phyloP scores from a whole-genome alignment of 2,329 filamentous ascomycete genomes.

The Monilinia fructigena region DNA sequence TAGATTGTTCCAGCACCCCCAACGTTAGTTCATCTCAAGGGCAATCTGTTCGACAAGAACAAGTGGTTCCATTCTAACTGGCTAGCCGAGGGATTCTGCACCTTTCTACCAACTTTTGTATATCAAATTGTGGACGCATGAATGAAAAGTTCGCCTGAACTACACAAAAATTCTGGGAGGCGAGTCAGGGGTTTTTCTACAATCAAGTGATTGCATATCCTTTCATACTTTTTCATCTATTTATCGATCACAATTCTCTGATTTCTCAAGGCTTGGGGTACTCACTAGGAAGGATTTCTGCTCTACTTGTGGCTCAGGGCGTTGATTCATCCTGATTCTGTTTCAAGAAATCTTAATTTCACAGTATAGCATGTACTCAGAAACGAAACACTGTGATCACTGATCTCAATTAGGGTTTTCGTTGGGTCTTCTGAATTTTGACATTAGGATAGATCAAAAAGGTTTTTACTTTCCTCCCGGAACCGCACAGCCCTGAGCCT shows the following conservation, averaged over 20 bases:
- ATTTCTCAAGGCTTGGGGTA: not conserved
- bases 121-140: not conserved
- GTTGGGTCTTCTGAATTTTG: not conserved
- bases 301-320: not conserved
- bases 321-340: not conserved
- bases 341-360: conserved; percentile 5
- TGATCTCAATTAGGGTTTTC: not conserved
- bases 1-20: no score
- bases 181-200: not conserved
- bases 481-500: not conserved
- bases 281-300: not conserved
- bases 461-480: not conserved
- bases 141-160: not conserved
- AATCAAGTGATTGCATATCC: not conserved
- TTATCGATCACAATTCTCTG: not conserved
- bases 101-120: not conserved
- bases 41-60: not conserved
- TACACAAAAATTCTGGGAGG: not conserved
- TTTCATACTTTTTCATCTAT: not conserved
- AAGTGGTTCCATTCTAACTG: not conserved
- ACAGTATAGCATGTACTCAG: not conserved
- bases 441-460: not conserved
- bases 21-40: not conserved
- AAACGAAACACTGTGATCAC: not conserved
- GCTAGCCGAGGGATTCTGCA: not conserved